Conservation (phyloP, 306 rosid genomes). For the Styphnolobium japonicum region DNA sequence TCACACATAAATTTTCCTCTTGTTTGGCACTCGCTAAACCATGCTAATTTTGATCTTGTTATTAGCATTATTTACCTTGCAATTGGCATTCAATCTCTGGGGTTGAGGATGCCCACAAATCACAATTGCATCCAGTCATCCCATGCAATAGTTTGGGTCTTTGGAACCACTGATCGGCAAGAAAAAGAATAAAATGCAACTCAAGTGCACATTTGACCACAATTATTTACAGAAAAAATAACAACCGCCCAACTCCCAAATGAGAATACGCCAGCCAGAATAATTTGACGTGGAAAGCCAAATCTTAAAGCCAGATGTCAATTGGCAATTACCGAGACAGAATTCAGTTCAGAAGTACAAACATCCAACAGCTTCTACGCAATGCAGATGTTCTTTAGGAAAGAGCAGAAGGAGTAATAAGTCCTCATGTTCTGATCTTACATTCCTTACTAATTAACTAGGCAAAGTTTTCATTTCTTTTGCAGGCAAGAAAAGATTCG, state of each 20-base stretch:
- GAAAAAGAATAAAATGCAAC: not conserved
- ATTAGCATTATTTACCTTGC: not conserved
- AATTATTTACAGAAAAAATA: not conserved
- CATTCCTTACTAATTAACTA: not conserved
- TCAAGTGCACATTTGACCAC: not conserved
- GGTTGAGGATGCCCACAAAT: not conserved
- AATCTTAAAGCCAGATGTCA: not conserved
- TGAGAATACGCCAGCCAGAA: not conserved
- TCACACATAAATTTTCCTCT: not conserved
- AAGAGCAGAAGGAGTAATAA: not conserved
- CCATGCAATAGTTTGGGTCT: not conserved
- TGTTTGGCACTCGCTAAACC: not conserved
- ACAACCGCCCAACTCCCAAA: not conserved
- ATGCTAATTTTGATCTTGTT: not conserved
- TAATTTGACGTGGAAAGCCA: not conserved
- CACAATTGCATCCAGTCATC: not conserved
- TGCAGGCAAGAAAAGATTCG: not conserved
- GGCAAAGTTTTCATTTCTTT: conserved; percentile 14
- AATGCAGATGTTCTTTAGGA: not conserved
- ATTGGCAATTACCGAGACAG: not conserved
- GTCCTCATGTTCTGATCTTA: not conserved
- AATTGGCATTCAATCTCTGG: not conserved
- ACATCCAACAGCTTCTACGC: not conserved
- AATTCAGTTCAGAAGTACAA: not conserved
- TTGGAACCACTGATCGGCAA: not conserved